A percentile compares a stretch with the other conserved stretches of the same genome.
These are phyloP conservation scores for Neodidymelliopsis sp. DNA, from an alignment of 2,329 filamentous ascomycete species.

Conservation along the genomic window DNA sequence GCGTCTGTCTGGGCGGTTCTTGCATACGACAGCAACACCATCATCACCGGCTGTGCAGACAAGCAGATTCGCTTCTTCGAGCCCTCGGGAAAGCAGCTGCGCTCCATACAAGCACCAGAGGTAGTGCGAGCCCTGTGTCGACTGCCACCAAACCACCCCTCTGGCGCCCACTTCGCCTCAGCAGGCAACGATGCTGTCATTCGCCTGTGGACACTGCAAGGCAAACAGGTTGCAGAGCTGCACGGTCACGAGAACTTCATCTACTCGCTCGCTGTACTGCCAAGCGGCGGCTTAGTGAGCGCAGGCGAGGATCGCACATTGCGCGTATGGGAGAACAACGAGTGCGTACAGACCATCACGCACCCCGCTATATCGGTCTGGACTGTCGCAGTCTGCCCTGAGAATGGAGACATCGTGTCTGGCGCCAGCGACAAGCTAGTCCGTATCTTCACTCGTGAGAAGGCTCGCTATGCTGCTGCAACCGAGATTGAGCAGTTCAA, in stretches of 20 bases:
- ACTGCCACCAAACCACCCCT: conserved; percentile 76
- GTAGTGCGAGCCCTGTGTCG: conserved; percentile 89
- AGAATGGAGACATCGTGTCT: conserved; percentile 91
- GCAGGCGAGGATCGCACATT: conserved; percentile 94
- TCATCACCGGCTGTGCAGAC: conserved; percentile 86
- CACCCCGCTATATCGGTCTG: conserved; percentile 97
- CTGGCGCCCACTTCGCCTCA: conserved; percentile 90
- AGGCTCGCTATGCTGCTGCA: conserved; percentile 72
- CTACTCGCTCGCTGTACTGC: conserved; percentile 79
- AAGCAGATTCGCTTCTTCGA: conserved; percentile 86
- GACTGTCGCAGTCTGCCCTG: conserved; percentile 81
- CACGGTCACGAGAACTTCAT: conserved; percentile 94
- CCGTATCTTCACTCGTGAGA: conserved; percentile 80
- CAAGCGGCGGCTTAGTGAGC: conserved; percentile 87
- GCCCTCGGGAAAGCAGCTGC: conserved; percentile 67
- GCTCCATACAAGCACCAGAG: conserved; percentile 72
- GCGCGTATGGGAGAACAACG: conserved; percentile 80
- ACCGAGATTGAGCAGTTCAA: conserved; percentile 78
- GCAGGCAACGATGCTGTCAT: conserved; percentile 93
- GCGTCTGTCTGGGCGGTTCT: conserved; percentile 92
- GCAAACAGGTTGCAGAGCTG: conserved; percentile 77
- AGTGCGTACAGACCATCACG: conserved; percentile 94
- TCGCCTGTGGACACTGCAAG: conserved; percentile 83
- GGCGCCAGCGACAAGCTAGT: conserved; percentile 89
- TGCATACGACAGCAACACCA: conserved; percentile 77